Evolutionary conservation across 1,284 basidiomycete species (phyloP).

Genomic region (Ustilago xerochloae): DNA sequence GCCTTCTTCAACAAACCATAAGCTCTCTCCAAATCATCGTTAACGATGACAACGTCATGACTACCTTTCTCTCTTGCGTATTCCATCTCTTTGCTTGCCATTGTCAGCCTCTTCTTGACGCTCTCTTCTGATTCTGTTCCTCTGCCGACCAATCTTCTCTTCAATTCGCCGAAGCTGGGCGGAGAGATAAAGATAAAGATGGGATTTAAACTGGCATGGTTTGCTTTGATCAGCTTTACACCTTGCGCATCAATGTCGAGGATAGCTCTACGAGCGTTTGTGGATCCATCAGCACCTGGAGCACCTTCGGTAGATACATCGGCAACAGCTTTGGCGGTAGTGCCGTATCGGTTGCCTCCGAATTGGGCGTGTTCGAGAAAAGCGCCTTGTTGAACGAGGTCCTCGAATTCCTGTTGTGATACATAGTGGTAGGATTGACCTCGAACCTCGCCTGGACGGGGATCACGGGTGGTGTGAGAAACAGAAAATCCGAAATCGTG

Average conservation of each 20-base stretch:
- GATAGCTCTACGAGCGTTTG: constrained; percentile 79
- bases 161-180: constrained; percentile 74
- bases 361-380: constrained; percentile 80
- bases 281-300: constrained; percentile 29
- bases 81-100: constrained; percentile 84
- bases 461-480: constrained; percentile 91
- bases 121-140: constrained; percentile 86
- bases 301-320: constrained; percentile 69
- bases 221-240: constrained; percentile 76
- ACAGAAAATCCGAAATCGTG: constrained; percentile 89
- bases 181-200: constrained; percentile 94
- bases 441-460: constrained; percentile 83
- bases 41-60: constrained; percentile 88
- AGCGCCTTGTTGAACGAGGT: constrained; percentile 71
- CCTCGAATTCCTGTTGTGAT: constrained; percentile 71
- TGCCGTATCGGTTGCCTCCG: constrained; percentile 91
- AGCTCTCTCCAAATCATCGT: constrained; percentile 87
- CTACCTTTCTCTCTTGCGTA: constrained; percentile 80
- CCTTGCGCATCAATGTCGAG: constrained; percentile 93
- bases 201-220: constrained; percentile 78
- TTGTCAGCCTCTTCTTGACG: constrained; percentile 80
- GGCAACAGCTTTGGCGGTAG: constrained; percentile 78
- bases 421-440: constrained; percentile 77
- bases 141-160: constrained; percentile 77
- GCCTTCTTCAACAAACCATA: constrained; percentile 73